These are phyloP conservation scores for Copromyces sp. DNA, from an alignment of 495 filamentous ascomycete genomes.

Conservation along the genomic window DNA sequence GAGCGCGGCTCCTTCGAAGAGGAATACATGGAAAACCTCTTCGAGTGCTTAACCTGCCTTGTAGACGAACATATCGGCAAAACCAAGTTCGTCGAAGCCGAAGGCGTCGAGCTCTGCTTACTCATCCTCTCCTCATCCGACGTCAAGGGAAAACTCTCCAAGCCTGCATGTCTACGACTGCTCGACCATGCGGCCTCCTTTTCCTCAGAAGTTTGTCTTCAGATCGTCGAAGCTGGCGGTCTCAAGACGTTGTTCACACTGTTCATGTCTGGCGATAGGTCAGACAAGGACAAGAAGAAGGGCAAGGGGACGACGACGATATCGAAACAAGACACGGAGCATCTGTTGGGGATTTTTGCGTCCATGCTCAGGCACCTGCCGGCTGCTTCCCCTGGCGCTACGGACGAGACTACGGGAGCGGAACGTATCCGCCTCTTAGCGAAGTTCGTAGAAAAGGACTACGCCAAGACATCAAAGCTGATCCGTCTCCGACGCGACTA, in stretches of 20 bases:
- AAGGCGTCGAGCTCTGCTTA: slow-evolving; percentile 82
- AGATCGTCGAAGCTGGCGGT: slow-evolving; percentile 72
- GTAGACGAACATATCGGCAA: slow-evolving; percentile 72
- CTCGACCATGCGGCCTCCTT: slow-evolving; percentile 67
- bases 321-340: slow-evolving; percentile 45
- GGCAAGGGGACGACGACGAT: slow-evolving; percentile 41
- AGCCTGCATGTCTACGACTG: slow-evolving; percentile 62
- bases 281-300: slow-evolving; percentile 56
- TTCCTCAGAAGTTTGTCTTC: slow-evolving; percentile 51
- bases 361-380: slow-evolving; percentile 73
- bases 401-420: slow-evolving; percentile 17
- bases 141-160: slow-evolving; percentile 67
- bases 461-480: slow-evolving; percentile 67
- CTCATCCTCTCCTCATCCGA: slow-evolving; percentile 47
- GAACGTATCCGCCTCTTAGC: slow-evolving; percentile 75
- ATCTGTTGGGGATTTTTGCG: slow-evolving; percentile 81
- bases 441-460: slow-evolving; percentile 93
- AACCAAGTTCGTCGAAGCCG: slow-evolving; percentile 71
- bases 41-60: slow-evolving; percentile 70
- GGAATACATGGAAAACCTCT: slow-evolving; percentile 89
- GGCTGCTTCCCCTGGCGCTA: slow-evolving; percentile 42
- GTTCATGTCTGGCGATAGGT: slow-evolving; percentile 49
- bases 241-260: slow-evolving; percentile 74
- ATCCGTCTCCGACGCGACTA: slow-evolving; percentile 64
- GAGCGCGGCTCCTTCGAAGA: slow-evolving; percentile 80